A percentile compares a stretch with the other conserved stretches of the same genome.
phyloP scores from a whole-genome alignment of 495 filamentous ascomycete species.

The Hypomontagnella monticulosa region DNA sequence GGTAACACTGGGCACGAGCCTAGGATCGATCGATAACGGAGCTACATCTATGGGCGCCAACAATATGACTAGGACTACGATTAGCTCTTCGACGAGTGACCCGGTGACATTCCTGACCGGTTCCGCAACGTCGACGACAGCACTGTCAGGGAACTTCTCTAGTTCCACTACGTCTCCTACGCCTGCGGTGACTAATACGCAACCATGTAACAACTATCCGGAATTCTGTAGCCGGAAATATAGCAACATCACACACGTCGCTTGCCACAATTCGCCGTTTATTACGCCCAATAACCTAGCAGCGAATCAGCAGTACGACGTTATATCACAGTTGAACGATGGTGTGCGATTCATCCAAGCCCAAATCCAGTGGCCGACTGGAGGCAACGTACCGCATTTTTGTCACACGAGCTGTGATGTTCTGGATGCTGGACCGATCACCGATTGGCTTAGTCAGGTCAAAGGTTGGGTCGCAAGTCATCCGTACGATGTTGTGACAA shows the following conservation, averaged over 20 bases:
- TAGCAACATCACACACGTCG: conserved; percentile 88
- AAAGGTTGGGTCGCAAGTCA: conserved; percentile 76
- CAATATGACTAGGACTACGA: conserved; percentile 55
- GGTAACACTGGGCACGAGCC: conserved; percentile 46
- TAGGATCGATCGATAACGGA: conserved; percentile 25
- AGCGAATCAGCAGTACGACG: conserved; percentile 77
- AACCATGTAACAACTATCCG: conserved; percentile 86
- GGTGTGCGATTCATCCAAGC: conserved; percentile 92
- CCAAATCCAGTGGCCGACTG: conserved; percentile 66
- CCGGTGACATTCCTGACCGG: conserved; percentile 57
- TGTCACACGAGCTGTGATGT: conserved; percentile 82
- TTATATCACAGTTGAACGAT: conserved; percentile 81
- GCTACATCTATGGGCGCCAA: conserved; percentile 43
- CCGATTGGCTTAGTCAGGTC: conserved; percentile 75
- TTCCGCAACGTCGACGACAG: conserved; percentile 44
- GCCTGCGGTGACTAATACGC: conserved; percentile 68
- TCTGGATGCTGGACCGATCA: conserved; percentile 79
- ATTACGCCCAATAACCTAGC: conserved; percentile 73
- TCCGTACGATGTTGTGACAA: conserved; percentile 91
- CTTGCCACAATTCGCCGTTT: conserved; percentile 89
- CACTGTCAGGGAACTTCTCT: conserved; percentile 44
- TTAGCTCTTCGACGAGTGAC: conserved; percentile 32
- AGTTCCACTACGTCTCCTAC: conserved; percentile 51
- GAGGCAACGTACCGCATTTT: conserved; percentile 65
- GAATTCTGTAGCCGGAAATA: conserved; percentile 85